Base-by-base conservation (phyloP, 2,329 filamentous ascomycete genomes). In the Cercospora beticola region DNA sequence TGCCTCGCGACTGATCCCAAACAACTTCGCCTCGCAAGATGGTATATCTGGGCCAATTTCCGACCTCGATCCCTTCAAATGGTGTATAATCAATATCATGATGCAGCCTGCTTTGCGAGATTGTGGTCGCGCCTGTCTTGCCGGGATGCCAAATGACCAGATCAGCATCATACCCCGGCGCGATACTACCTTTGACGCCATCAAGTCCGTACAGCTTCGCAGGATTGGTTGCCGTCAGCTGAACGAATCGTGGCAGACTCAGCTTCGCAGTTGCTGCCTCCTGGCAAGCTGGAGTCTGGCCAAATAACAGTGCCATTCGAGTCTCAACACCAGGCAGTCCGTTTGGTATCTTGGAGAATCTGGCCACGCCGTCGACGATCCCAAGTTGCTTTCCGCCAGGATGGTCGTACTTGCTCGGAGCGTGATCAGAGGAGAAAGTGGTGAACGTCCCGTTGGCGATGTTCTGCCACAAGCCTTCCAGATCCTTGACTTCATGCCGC, bases 41-140 rank as follows among this genome's bases (percentile, higher is more conserved):
- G 0, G 87, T 89, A 73, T 86, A 89, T 21, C 87, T 81, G 10
- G 87, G 87, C 87, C 88, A 89, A 67, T 89, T 86, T 30, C 81
- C 81, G 49, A 90, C 74, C n/a, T 74, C 78, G 60, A 81, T 81
- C 0, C 87, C 87, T 74, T 89, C 87, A 72, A 86, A 89, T 0
- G 87, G 87, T 8, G 87, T 88, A 73, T 89, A 88, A 73, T 90
- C 87, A 2, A 88, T 84, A 68, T 86, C 82, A 74, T 89, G 87
- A 76, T 90, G 87, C 70, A 89, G 75, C 78, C 85, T 84, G 5
- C 68, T 70, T 59, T 83, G 81, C 30, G 73, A 76, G n/a, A 81
- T 74, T 1, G 69, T 71, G 36, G 77, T 77, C 0, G 70, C 68
- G 14, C 73, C 74, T 30, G 69, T 72, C 16, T 68, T 66, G 0